Evolutionary conservation across 2,329 filamentous ascomycete species (phyloP).

Genomic region (Drechslera avenae): DNA sequence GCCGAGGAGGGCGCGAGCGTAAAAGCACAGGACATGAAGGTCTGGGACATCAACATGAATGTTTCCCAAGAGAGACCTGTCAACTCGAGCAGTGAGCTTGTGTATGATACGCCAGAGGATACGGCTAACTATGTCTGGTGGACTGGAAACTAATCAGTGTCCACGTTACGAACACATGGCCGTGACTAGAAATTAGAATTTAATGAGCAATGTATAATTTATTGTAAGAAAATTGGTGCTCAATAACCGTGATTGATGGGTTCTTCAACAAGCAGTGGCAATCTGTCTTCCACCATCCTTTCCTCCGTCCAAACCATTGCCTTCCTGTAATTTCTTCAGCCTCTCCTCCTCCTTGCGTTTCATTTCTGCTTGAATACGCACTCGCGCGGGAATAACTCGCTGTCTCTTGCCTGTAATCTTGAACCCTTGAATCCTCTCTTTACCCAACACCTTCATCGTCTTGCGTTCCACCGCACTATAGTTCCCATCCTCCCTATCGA

Average conservation of each 20-base stretch:
- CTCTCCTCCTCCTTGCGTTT: constrained; percentile 56
- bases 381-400: constrained; percentile 56
- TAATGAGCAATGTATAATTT: neutral
- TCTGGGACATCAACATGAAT: constrained; percentile 50
- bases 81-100: constrained; percentile 49
- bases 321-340: constrained; percentile 43
- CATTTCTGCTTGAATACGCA: constrained; percentile 58
- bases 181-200: neutral
- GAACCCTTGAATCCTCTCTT: constrained; percentile 58
- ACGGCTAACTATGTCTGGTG: constrained; percentile 56
- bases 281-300: constrained; percentile 1
- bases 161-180: neutral
- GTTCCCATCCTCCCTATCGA: constrained; percentile 55
- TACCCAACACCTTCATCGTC: constrained; percentile 58
- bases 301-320: constrained; percentile 12
- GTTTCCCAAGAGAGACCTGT: constrained; percentile 50
- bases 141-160: constrained; percentile 45
- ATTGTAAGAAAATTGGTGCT: neutral
- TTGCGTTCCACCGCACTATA: constrained; percentile 64
- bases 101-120: constrained; percentile 52
- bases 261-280: constrained; percentile 4
- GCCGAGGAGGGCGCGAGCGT: constrained; percentile 46
- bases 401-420: constrained; percentile 58
- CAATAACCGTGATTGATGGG: neutral
- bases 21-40: constrained; percentile 42